A percentile compares a stretch with the other conserved stretches of the same genome.
phyloP scores from a whole-genome alignment of 2,329 filamentous ascomycete genomes.

The Lachnellula occidentalis region DNA sequence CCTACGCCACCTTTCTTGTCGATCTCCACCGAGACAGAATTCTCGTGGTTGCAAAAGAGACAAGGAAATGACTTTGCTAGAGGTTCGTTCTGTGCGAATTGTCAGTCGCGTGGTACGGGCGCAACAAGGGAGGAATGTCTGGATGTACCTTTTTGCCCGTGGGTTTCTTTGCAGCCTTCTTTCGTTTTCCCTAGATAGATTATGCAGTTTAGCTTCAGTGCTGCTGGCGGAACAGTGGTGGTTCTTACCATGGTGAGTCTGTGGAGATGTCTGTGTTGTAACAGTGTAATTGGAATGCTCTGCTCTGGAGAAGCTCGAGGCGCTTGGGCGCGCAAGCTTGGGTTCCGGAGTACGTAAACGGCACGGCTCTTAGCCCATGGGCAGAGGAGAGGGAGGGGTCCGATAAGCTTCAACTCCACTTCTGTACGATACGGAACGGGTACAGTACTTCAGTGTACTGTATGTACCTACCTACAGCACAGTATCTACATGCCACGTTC shows the following conservation, averaged over 20 bases:
- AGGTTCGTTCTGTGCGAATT: conserved; percentile 52
- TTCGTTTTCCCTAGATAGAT: conserved; percentile 77
- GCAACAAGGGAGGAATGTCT: not conserved
- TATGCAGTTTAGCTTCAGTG: not conserved
- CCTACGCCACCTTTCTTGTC: conserved; percentile 91
- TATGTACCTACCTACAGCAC: no score
- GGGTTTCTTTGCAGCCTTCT: conserved; percentile 82
- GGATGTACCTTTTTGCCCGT: conserved; percentile 67
- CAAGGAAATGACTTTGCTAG: conserved; percentile 86
- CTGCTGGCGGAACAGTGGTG: not conserved
- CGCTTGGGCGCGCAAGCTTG: no score
- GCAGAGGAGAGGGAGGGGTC: no score
- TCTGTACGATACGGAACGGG: not conserved
- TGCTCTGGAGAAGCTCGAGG: no score
- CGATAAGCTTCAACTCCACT: not conserved
- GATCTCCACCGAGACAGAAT: conserved; percentile 81
- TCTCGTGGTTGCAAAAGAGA: conserved; percentile 98
- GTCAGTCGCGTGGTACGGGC: conserved; percentile 2
- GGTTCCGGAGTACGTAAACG: no score
- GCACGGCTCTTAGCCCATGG: no score
- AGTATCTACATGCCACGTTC: no score
- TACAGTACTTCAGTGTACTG: not conserved
- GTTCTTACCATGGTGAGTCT: conserved; percentile 6
- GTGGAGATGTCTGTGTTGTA: not conserved
- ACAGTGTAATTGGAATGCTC: not conserved